These are phyloP conservation scores for Pichia sp. DNA, from an alignment of 1,139 yeast species.

Conservation along the genomic window DNA sequence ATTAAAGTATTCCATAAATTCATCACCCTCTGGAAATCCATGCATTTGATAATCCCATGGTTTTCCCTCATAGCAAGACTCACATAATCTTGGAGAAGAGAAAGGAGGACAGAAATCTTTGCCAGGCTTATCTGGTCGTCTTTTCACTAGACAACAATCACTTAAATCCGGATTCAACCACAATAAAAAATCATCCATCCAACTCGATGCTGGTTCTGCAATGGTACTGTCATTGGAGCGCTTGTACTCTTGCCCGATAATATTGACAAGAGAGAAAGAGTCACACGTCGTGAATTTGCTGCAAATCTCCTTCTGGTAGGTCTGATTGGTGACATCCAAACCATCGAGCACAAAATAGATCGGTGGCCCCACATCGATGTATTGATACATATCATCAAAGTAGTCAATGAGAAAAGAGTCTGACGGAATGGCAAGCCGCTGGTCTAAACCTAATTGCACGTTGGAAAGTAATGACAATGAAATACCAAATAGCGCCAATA, in stretches of 20 bases:
- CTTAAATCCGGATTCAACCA: constrained; percentile 85
- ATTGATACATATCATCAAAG: constrained; percentile 66
- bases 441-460: constrained; percentile 77
- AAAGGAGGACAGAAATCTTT: constrained; percentile 53
- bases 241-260: constrained; percentile 81
- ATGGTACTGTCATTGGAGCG: constrained; percentile 59
- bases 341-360: constrained; percentile 71
- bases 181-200: constrained; percentile 86
- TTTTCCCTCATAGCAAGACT: constrained; percentile 56
- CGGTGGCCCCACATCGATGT: constrained; percentile 87
- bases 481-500: constrained; percentile 56
- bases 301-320: constrained; percentile 67
- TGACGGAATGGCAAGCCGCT: constrained; percentile 76
- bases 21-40: constrained; percentile 69
- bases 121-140: constrained; percentile 19
- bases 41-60: constrained; percentile 69
- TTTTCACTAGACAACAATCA: constrained; percentile 73
- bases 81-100: constrained; percentile 68
- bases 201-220: constrained; percentile 76
- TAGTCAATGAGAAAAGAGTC: constrained; percentile 77
- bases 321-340: constrained; percentile 52
- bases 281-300: constrained; percentile 85
- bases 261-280: constrained; percentile 67
- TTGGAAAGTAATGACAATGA: constrained; percentile 65
- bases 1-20: constrained; percentile 62